Percentiles rank a stretch among this genome's conserved stretches.
These are phyloP conservation scores for Xylariaceae sp. DNA, from an alignment of 2,329 filamentous ascomycete species.

Conservation along the genomic window DNA sequence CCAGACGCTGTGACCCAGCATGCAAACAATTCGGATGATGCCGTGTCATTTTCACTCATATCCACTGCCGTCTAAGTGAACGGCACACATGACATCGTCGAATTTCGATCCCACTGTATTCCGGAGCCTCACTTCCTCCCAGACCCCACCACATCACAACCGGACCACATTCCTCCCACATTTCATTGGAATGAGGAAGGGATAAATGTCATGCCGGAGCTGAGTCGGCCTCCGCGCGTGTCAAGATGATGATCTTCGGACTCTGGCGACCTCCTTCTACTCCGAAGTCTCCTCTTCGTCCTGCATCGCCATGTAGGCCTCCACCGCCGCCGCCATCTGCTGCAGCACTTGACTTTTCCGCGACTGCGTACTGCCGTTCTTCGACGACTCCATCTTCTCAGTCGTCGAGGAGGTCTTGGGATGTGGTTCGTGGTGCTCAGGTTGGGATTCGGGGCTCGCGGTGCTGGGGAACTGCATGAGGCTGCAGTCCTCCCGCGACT, in stretches of 20 bases:
- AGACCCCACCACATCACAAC: too few relatives aligned
- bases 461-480: background rate
- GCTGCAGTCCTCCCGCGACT: constrained; percentile 11
- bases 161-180: too few relatives aligned
- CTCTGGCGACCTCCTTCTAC: background rate
- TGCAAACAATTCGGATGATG: too few relatives aligned
- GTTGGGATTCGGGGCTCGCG: background rate
- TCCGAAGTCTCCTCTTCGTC: background rate
- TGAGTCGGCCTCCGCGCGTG: background rate
- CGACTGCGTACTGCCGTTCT: background rate
- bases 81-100: background rate
- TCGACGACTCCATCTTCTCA: background rate
- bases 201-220: too few relatives aligned
- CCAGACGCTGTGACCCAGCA: too few relatives aligned
- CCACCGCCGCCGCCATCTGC: background rate
- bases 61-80: too few relatives aligned
- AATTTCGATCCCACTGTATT: too few relatives aligned
- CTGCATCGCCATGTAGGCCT: background rate
- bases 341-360: background rate
- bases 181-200: too few relatives aligned
- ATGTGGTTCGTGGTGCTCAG: background rate
- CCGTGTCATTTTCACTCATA: too few relatives aligned
- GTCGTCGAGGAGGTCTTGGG: background rate
- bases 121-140: too few relatives aligned
- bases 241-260: too few relatives aligned